Base-by-base conservation (phyloP, 1,139 yeast species). In the Blastobotrys apis region DNA sequence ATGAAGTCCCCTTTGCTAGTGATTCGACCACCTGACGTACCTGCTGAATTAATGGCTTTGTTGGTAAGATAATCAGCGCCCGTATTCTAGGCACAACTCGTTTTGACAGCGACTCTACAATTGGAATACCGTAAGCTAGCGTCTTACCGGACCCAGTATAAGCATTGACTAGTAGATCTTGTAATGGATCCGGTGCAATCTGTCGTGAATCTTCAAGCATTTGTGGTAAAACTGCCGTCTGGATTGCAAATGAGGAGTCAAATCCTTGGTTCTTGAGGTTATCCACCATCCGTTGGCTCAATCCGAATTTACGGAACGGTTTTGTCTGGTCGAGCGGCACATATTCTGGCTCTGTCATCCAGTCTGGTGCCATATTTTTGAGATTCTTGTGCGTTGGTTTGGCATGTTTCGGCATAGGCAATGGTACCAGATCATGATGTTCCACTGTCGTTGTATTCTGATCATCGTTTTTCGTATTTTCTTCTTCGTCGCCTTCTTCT, bases 91-190 rank as follows among this genome's bases (percentile, higher is more conserved):
- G 92, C 2, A 87, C 90, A 0, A 76, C 69, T 49, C 96, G 72
- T 12, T 67, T 64, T 13, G 74, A 68, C 43, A 92, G 69, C 3
- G 78, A 69, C 51, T 88, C 88, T 2, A 94, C 72, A 9, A 92
- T 75, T 1, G 98, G 98, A 2, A 92, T 73, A 48, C 80, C 74
- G 60, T 92, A 92, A 6, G 97, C 95, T 43, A 94, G 68, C 0
- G 99, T 92, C 62, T 92, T 92, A 58, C 99, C 99, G 0, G 95
- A 84, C 42, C 99, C 99, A 0, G 99, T 92, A 4, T 94, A 80
- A 1, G 98, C 95, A 63, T 92, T 90, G 4, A 92, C 95, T 39
- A 92, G 69, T 15, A 88, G 66, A 62, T 92, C 95, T 5, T 56
- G 56, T 42, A 62, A 61, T 12, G 66, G 59, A 36, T 67, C 72